Evolutionary conservation across 768 basidiomycete species (phyloP), one percentile per base, ranked within the genome.

Genomic region (Russula virescens): DNA sequence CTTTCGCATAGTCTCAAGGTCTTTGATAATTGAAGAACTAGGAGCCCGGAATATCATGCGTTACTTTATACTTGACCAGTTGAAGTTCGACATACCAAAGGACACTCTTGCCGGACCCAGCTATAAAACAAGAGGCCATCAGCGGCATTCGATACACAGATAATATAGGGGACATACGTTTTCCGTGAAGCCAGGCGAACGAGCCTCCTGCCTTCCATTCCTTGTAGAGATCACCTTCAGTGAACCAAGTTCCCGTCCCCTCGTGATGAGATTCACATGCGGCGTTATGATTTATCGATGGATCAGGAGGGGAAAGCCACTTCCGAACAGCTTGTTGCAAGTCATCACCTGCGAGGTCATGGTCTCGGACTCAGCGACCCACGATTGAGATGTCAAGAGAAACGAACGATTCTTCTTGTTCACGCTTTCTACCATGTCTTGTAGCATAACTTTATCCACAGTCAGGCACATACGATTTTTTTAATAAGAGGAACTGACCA

Each of bases 291-390:
- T 61, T 55, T 55, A 34, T 55, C 5, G 60, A 61, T 25, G 53
- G 46, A 54, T 61, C 48, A n/a, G 53, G 52, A 38, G 60, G 60
- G 11, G 45, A 54, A 10, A 55, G 60, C 60, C 60, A 61, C 26
- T 54, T 14, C 13, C 52, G 25, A 5, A 47, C 13, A 25, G 7
- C n/a, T 18, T 55, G 28, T 54, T 54, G 60, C 35, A 55, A 40
- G 40, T 55, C 11, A 21, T 48, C 40, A 42, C 53, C 53, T 55
- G 11, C 8, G 16, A 25, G 14, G 34, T n/a, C n/a, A n/a, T 18
- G 3, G 31, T n/a, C 19, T 54, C 13, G 49, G 21, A 21, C 19
- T 56, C n/a, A 1, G 43, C 16, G 3, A 56, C 11, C 31, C 31
- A 8, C 31, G 31, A 46, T 5, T 11, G 28, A n/a, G 26, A 5